Base-by-base conservation (phyloP, 2,329 filamentous ascomycete genomes). In the Penicillium sp. region DNA sequence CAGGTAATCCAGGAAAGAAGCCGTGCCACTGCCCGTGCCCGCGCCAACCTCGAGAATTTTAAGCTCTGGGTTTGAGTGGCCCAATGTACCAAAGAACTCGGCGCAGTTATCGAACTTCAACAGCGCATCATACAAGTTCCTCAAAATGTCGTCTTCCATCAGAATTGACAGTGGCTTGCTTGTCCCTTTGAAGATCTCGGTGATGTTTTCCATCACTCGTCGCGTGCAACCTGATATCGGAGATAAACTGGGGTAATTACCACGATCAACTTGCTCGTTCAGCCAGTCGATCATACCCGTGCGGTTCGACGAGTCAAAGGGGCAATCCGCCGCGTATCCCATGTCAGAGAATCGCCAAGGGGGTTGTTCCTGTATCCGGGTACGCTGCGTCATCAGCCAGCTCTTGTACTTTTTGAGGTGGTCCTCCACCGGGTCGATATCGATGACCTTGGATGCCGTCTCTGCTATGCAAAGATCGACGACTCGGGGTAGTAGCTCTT, bases 21-120 rank as follows among this genome's bases (percentile, higher is more conserved):
- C 38, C 7, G 64, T 66, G 0, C 53, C 49, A 17, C 51, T 52
- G 0, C 63, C 64, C 1, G 64, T 63, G 1, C 64, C 59, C 21
- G 58, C 58, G 1, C 64, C 61, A 2, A 66, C 38, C 38, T 66
- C 64, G 3, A 66, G 52, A 1, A 66, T 38, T 1, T 48, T 51
- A 0, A 65, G 35, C 7, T 38, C 21, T 5, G 63, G 62, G 2
- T 66, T 61, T 0, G 47, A 50, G 19, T 66, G 60, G 15, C 62
- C 60, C 4, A 65, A 45, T 8, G 52, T 21, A 3, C 29, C 9
- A 21, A 64, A 29, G 15, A 58, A 57, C 7, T 55, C 9, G 4
- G 21, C n/a, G 4, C 56, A 58, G 4, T 17, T 21, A 19, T 58
- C 55, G 15, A 31, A 52, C 1, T n/a, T 31, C 13, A 56, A n/a